phyloP scores from a whole-genome alignment of 108 stramenopile genomes.

The Skeletonema grethae region DNA sequence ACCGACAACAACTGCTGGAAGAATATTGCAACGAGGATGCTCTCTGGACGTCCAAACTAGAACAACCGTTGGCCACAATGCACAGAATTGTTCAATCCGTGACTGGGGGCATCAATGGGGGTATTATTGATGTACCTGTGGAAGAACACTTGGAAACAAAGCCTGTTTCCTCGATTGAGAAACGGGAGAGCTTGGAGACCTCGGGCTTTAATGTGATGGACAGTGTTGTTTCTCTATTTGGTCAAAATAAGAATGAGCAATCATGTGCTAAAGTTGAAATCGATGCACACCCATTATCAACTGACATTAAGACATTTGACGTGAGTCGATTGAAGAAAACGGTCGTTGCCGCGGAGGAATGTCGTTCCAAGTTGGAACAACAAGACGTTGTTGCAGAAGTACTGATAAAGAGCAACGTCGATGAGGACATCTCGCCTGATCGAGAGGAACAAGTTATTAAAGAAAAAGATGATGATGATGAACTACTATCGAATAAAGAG shows the following conservation, averaged over 20 bases:
- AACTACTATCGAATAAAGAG: no score
- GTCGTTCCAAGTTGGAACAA: not conserved
- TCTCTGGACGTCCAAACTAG: not conserved
- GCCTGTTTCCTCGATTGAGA: not conserved
- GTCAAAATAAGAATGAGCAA: not conserved
- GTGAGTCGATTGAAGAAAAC: slow-evolving; percentile 8
- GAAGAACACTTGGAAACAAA: not conserved
- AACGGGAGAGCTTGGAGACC: not conserved
- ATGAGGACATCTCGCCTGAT: not conserved
- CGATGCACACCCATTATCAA: slow-evolving; percentile 13
- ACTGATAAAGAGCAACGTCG: not conserved
- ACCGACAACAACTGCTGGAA: slow-evolving; percentile 3
- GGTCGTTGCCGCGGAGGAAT: not conserved
- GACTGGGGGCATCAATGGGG: slow-evolving; percentile 4
- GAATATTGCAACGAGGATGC: slow-evolving; percentile 7
- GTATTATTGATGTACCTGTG: not conserved
- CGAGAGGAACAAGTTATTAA: not conserved
- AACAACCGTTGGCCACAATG: slow-evolving; percentile 21
- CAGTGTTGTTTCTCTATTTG: slow-evolving; percentile 11
- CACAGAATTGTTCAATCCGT: slow-evolving; percentile 17
- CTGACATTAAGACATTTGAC: slow-evolving; percentile 13
- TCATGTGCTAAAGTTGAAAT: not conserved
- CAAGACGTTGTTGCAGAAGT: not conserved
- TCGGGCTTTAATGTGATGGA: slow-evolving; percentile 1
- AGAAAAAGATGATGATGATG: not conserved